phyloP scores from a whole-genome alignment of 805 yeast genomes.

The Suhomyces sp. region DNA sequence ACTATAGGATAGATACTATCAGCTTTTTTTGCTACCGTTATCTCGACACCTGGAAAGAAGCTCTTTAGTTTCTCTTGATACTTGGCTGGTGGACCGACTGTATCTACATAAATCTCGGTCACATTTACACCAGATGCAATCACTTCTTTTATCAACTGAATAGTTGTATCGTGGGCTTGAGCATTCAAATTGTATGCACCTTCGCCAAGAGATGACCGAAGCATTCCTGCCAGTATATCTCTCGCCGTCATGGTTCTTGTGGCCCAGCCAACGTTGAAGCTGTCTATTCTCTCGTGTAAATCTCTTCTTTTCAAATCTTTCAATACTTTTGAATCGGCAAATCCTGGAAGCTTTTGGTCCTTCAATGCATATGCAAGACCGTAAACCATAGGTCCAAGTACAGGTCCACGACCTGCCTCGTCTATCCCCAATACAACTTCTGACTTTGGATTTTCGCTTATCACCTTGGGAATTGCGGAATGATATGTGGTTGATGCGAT shows the following conservation, averaged over 20 bases:
- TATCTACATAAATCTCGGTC: constrained; percentile 80
- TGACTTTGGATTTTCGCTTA: constrained; percentile 29
- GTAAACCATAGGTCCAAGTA: constrained; percentile 96
- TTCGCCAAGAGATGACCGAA: constrained; percentile 48
- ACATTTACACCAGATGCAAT: constrained; percentile 60
- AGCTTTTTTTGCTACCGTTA: constrained; percentile 91
- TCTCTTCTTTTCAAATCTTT: constrained; percentile 67
- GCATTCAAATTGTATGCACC: constrained; percentile 77
- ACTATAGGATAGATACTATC: constrained; percentile 91
- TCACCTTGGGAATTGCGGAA: constrained; percentile 46
- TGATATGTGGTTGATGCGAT: constrained; percentile 46
- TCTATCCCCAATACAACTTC: constrained; percentile 81
- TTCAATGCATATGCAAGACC: constrained; percentile 77
- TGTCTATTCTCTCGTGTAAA: constrained; percentile 51
- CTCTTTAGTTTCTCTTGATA: constrained; percentile 73
- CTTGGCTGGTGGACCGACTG: constrained; percentile 91
- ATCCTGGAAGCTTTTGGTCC: constrained; percentile 57
- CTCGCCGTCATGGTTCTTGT: constrained; percentile 80
- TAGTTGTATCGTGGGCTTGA: constrained; percentile 96
- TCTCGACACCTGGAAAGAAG: constrained; percentile 64
- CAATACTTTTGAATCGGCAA: constrained; percentile 90
- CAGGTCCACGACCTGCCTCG: constrained; percentile 99
- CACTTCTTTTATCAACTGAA: constrained; percentile 66
- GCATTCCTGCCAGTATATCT: constrained; percentile 89
- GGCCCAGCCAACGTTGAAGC: constrained; percentile 80